Percentiles rank a stretch among this genome's conserved stretches.
These are phyloP conservation scores for Kokia cookei DNA, from an alignment of 441 rosid species.

Conservation along the genomic window DNA sequence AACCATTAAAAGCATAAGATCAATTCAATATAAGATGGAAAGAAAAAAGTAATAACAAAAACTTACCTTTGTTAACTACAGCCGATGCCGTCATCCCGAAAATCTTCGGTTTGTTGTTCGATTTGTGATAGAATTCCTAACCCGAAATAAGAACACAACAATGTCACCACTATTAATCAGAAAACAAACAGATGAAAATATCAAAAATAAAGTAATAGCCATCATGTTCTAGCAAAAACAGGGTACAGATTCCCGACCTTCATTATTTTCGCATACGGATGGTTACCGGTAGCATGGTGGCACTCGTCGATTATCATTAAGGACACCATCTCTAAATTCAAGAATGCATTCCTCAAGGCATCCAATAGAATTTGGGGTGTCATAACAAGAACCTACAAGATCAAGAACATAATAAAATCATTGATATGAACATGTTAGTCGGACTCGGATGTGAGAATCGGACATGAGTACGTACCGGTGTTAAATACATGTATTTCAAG, in stretches of 20 bases:
- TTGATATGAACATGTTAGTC: too few relatives aligned
- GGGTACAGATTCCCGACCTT: conserved; percentile 38
- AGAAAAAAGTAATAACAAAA: neutral
- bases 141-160: conserved; percentile 7
- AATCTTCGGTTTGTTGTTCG: conserved; percentile 60
- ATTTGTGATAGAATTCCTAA: conserved; percentile 75
- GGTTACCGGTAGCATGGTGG: conserved; percentile 74
- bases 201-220: neutral
- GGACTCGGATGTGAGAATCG: too few relatives aligned
- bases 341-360: conserved; percentile 61
- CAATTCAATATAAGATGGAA: neutral
- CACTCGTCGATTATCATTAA: conserved; percentile 81
- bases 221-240: neutral
- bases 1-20: neutral
- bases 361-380: conserved; percentile 85
- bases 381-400: conserved; percentile 76
- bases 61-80: conserved; percentile 57
- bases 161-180: neutral
- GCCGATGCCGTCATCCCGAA: conserved; percentile 88
- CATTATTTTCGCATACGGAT: conserved; percentile 75
- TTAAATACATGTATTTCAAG: conserved; percentile 1
- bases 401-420: neutral
- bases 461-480: too few relatives aligned
- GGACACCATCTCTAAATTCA: conserved; percentile 53
- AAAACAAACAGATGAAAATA: neutral